Conservation (phyloP, 768 basidiomycete genomes). For the Lactarius akahatsu region DNA sequence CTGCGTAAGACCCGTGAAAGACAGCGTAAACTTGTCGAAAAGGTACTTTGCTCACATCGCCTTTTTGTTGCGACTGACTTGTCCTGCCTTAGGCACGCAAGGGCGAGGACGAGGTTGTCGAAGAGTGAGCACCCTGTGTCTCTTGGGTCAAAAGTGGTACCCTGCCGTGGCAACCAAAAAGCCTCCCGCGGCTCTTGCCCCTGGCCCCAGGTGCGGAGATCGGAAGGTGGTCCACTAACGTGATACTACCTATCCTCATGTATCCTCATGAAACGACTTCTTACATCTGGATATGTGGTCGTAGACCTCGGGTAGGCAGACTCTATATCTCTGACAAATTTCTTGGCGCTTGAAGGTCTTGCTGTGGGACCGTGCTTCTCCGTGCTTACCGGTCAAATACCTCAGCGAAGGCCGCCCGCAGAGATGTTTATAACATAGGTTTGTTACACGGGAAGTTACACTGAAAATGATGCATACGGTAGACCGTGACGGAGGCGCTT, state of each 20-base stretch:
- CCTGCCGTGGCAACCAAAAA: neutral
- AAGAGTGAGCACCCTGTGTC: constrained; percentile 36
- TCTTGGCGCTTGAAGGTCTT: neutral
- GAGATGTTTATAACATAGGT: neutral
- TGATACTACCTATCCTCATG: constrained; percentile 5
- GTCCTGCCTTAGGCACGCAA: constrained; percentile 54
- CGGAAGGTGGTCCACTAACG: constrained; percentile 2
- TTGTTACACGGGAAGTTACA: neutral
- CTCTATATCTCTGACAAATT: neutral
- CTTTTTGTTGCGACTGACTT: neutral
- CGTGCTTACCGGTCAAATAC: constrained; percentile 13
- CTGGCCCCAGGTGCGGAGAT: constrained; percentile 1
- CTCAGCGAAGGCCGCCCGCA: neutral
- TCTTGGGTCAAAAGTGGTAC: neutral
- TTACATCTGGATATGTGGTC: neutral
- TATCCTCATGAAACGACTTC: neutral
- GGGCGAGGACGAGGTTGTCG: constrained; percentile 69
- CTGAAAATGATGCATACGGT: neutral
- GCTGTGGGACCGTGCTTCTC: neutral
- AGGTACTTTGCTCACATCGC: constrained; percentile 41
- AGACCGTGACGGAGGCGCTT: neutral
- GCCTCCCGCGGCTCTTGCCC: neutral
- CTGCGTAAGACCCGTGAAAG: constrained; percentile 80
- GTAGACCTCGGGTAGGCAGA: neutral
- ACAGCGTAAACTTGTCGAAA: constrained; percentile 65